Evolutionary conservation across 2,329 filamentous ascomycete genomes (phyloP), one percentile per base, ranked within the genome.

Genomic region (Cladosporium velox): DNA sequence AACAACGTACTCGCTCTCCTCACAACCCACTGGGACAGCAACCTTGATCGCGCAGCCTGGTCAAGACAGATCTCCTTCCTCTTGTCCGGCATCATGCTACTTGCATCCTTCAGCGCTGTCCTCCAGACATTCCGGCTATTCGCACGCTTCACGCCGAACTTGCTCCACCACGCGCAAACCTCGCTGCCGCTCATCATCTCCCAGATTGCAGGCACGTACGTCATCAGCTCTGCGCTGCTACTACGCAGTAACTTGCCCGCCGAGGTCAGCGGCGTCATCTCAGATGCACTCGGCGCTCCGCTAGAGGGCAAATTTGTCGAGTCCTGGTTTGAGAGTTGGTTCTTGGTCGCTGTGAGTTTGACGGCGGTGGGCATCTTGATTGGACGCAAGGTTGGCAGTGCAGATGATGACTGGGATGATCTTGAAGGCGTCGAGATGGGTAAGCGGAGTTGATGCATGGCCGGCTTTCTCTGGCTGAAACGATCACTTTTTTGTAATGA

Each of bases 301-400:
- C 82, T 96, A 10, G 89, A 91, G 72, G 87, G 87, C 7, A 82
- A 83, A 0, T 92, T 91, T 72, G 90, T 91, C 5, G 88, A 96
- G 73, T 84, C 86, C 34, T 96, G 92, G 92, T 96, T 96, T 71
- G 92, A 96, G 77, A 88, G 87, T 8, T 94, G 92, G 89, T 96
- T 96, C 76, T 77, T 96, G 65, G 75, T 88, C 2, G 89, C 90
- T 5, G 90, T 88, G 68, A 80, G 83, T 0, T 74, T 85, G 14
- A 95, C 92, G 1, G 88, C 84, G 1, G 74, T 86, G n/a, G 91
- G 91, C 0, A 88, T 96, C 26, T 91, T 90, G 84, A 75, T 93
- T 4, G 90, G 90, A 0, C 84, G 87, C 68, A 88, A 87, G 74
- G 80, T 92, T 2, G 80, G 78, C 0, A 78, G 79, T 30, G 72